Evolutionary conservation across 768 basidiomycete genomes (phyloP), one percentile per base, ranked within the genome.

Genomic region (Tulasnella sp.): DNA sequence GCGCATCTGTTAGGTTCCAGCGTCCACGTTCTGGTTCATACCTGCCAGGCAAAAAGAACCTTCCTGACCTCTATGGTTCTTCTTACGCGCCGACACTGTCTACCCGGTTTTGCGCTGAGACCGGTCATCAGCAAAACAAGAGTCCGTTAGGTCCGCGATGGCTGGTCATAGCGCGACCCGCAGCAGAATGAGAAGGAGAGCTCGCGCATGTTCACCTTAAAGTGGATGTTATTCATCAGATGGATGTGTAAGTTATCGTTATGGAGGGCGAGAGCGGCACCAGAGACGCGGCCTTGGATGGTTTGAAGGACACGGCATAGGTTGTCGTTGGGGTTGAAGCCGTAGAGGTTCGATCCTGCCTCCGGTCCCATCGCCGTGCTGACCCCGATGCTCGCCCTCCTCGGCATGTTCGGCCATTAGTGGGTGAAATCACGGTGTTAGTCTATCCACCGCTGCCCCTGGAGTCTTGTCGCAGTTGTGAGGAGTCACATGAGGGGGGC

Each of bases 21-120:
- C 59, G 38, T 30, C 49, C 2, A 12, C 29, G 4, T 30, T 60
- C 21, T 52, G 34, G 19, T 31, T 24, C 2, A 29, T 53, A 60
- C 51, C 7, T 30, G 42, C 12, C 5, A 12, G 22, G 24, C 30
- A 5, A 53, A 17, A 8, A 21, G 22, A 50, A 50, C 22, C 30
- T 60, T 22, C 50, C 59, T 17, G 59, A 60, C 5, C 59, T 53
- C 49, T 60, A 31, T 44, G 19, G 53, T 10, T 60, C 59, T 7
- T 60, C 59, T 9, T 60, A 60, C 49, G 52, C 59, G 4, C 31
- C 59, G 3, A 60, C 49, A 15, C 59, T 60, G 3, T 60, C 51
- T 3, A 43, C 50, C 21, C 41, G 53, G n/a, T 17, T 60, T 49
- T 25, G 49, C 11, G 29, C 59, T 38, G 7, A 15, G 7, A 15